Conservation (phyloP, 305 asterid species). For the Ajuga reptans region DNA sequence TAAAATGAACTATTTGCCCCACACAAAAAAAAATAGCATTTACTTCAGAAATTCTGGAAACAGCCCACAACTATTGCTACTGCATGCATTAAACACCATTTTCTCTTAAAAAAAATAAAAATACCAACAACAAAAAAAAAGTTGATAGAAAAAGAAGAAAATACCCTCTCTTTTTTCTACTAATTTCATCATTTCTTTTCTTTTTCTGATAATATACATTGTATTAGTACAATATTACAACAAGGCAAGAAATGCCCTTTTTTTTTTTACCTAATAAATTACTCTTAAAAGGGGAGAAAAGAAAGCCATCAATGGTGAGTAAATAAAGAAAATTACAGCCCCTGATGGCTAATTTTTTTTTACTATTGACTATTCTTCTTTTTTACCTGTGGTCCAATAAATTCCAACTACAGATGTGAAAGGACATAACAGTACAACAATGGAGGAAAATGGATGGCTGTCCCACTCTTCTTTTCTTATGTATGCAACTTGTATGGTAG, state of each 20-base stretch:
- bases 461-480: constrained; percentile 40
- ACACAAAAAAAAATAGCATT: too few species aligned
- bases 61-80: too few species aligned
- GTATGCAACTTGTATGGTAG: constrained; percentile 49
- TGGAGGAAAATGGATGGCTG: constrained; percentile 42
- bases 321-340: constrained; percentile 39
- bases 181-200: constrained; percentile 15
- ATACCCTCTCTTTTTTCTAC: neutral
- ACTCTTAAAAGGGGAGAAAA: constrained; percentile 13
- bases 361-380: constrained; percentile 22
- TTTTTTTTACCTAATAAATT: constrained; percentile 25
- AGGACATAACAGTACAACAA: constrained; percentile 31
- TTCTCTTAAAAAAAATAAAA: neutral
- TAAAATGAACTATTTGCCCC: too few species aligned
- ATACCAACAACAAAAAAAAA: neutral
- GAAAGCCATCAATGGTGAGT: constrained; percentile 31
- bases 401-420: constrained; percentile 35
- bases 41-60: too few species aligned
- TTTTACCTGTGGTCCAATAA: constrained; percentile 38
- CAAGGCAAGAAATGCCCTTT: constrained; percentile 15
- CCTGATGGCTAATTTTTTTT: constrained; percentile 18
- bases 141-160: neutral
- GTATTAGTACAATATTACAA: constrained; percentile 29
- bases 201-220: constrained; percentile 13
- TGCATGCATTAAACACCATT: neutral